phyloP scores from a whole-genome alignment of 129 eudicot genomes.

The Flaveria brownii region DNA sequence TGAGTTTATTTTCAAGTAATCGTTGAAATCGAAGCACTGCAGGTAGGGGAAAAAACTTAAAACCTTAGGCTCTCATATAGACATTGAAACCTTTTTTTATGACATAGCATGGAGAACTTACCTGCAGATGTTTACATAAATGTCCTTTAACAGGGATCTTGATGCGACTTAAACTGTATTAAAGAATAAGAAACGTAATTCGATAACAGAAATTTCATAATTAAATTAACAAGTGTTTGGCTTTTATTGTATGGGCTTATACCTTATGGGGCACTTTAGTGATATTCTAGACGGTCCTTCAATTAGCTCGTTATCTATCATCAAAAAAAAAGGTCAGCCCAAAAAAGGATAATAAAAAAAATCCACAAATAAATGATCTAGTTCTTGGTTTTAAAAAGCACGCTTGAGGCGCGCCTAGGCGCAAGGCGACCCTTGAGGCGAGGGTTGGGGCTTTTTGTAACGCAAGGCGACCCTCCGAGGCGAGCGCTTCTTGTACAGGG shows the following conservation, averaged over 20 bases:
- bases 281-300: constrained; percentile 85
- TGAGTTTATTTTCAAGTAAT: constrained; percentile 68
- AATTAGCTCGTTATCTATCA: constrained; percentile 68
- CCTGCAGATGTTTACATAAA: constrained; percentile 84
- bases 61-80: background rate
- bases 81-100: background rate
- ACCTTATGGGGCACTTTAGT: constrained; percentile 91
- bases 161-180: constrained; percentile 63
- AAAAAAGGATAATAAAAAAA: background rate
- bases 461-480: no score
- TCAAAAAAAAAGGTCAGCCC: constrained; percentile 13
- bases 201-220: constrained; percentile 4
- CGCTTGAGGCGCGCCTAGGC: no score
- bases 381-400: no score
- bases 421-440: no score
- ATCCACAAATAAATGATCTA: background rate
- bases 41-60: background rate
- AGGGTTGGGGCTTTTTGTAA: no score
- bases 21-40: constrained; percentile 82
- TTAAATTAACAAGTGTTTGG: background rate
- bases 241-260: constrained; percentile 12
- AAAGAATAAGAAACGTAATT: constrained; percentile 8
- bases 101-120: constrained; percentile 31
- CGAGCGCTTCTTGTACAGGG: no score
- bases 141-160: constrained; percentile 81